Base-by-base conservation (phyloP, 2,329 filamentous ascomycete genomes). In the Cadophora gregata region DNA sequence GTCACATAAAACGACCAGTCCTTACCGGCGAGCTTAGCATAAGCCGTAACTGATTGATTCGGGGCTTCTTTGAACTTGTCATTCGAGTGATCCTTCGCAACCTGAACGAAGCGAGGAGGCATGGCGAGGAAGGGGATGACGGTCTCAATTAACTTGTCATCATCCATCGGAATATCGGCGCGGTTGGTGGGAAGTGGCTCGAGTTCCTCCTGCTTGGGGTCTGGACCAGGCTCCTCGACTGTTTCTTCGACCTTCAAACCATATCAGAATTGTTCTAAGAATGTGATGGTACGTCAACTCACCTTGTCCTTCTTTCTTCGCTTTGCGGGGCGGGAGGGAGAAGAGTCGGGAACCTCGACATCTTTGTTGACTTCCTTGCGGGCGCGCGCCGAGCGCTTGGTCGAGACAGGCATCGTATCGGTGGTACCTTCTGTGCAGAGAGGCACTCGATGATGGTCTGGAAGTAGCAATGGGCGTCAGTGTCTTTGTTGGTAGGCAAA, bases 1-100 rank as follows among this genome's bases (percentile, higher is more conserved):
- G 90, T 91, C 67, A 95, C 88, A 76, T 93, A 95, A 78, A 90
- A 96, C 10, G 92, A 93, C 92, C 92, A 96, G 76, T 93, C 90
- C 71, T 88, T 87, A 19, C 91, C 92, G 24, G 91, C 88, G 68
- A 96, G 90, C 80, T 95, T 95, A 64, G 92, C 92, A 77, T 92
- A 96, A 42, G 92, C 92, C 74, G 88, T 84, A 69, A 91, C 88
- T 24, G 86, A 87, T 48, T 88, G 85, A 48, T 83, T 83, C 74
- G 76, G 63, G 87, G 63, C 85, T 63, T 83, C 81, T 73, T 88
- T 86, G 76, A 90, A 88, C 63, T 88, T 86, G 53, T 83, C 80
- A 76, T 91, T 91, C 64, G 87, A 81, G 72, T 90, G 85, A 64
- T 90, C 86, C 70, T 82, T 83, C 76, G 83, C 85, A 48, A 86